Evolutionary conservation across 441 rosid species (phyloP).

Genomic region (Daphne laureola): DNA sequence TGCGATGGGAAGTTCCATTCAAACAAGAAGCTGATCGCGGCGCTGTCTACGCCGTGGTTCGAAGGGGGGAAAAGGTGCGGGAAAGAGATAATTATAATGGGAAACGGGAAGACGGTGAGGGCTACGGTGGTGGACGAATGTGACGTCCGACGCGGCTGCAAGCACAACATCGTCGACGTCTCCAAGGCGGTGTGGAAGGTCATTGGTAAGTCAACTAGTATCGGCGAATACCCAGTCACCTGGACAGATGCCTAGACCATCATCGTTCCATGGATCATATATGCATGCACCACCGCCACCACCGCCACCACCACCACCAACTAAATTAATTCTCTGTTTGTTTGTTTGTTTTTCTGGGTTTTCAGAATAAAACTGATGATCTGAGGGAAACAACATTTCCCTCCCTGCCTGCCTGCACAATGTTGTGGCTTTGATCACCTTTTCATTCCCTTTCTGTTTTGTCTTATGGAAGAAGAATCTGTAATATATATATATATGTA

Average conservation of each 20-base stretch:
- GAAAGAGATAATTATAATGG: conserved; percentile 17
- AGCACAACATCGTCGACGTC: conserved; percentile 27
- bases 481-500: no score
- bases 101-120: conserved; percentile 18
- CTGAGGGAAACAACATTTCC: no score
- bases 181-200: conserved; percentile 29
- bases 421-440: no score
- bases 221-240: background rate
- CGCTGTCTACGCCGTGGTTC: conserved; percentile 24
- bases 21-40: background rate
- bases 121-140: conserved; percentile 31
- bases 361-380: no score
- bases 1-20: conserved; percentile 3
- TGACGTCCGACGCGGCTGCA: conserved; percentile 25
- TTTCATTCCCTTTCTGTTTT: no score
- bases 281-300: no score
- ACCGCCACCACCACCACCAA: no score
- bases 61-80: conserved; percentile 16
- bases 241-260: conserved; percentile 7
- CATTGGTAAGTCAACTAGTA: conserved; percentile 6
- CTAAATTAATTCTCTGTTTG: no score
- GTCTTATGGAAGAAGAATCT: no score
- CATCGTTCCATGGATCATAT: no score
- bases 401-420: no score
- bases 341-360: no score